Evolutionary conservation across 345 rosid genomes (phyloP), one percentile per base, ranked within the genome.

Genomic region (Arabidopsis suecica): DNA sequence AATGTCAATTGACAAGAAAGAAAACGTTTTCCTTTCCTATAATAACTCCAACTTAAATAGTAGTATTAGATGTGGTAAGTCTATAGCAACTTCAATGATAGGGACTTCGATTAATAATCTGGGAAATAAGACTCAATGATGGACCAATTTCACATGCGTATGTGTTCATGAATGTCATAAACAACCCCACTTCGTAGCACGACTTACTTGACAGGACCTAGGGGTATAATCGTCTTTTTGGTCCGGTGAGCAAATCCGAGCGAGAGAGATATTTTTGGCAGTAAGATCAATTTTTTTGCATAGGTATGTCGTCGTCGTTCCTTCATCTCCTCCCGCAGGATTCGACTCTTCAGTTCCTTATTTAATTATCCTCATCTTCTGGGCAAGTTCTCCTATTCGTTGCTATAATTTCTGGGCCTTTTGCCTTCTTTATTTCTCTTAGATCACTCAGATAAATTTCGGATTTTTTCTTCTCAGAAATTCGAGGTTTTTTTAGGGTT

Each of bases 291-390:
- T 10, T 32, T 25, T 23, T 36, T 60, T 37, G 13, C 9, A n/a
- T 47, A 42, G 33, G 40, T 10, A 1, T 68, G 28, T 33, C 6
- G 28, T 33, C 6, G 20, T 16, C 62, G 49, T 47, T 60, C 14
- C 74, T 40, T 32, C 73, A 59, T 32, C 74, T 68, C 65, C 76
- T 56, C 45, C 61, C 72, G 28, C 36, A 28, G 66, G 78, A 66
- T 72, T 72, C 74, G 57, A 66, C 69, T 36, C 59, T 51, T 23
- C 58, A 60, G 73, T 66, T 66, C 10, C 63, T 59, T 50, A 72
- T 51, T 65, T 48, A 70, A 47, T 77, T 59, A 37, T 77, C 64
- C 48, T 48, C 67, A 70, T 50, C 77, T 33, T 72, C 63, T 58
- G 42, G 64, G 73, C n/a, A 58, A 78, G 25, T 65, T 4, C 32